Evolutionary conservation across 257 asterid genomes (phyloP).

Genomic region (Solanum sitiens): DNA sequence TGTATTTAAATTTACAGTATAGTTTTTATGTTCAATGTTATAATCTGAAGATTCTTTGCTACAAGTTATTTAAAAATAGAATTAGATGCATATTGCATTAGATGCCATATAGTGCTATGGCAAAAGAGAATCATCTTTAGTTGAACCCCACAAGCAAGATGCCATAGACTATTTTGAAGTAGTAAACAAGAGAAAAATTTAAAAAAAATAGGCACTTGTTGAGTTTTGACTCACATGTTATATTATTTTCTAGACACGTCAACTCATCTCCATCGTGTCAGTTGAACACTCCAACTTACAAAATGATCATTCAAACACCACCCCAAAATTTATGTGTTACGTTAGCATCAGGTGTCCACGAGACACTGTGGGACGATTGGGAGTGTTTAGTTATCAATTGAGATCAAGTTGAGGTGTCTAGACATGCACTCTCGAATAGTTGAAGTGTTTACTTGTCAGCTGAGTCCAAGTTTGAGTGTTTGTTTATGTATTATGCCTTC

Average conservation of each 20-base stretch:
- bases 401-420: neutral
- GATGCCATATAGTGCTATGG: neutral
- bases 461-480: neutral
- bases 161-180: neutral
- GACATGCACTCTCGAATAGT: neutral
- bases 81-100: constrained; percentile 1
- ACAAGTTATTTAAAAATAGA: neutral
- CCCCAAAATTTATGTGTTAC: neutral
- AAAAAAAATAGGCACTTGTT: neutral
- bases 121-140: neutral
- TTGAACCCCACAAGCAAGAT: neutral
- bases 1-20: neutral
- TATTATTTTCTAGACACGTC: neutral
- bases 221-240: neutral
- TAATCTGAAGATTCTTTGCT: neutral
- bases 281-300: neutral
- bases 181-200: neutral
- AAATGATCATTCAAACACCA: neutral
- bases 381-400: neutral
- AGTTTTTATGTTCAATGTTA: neutral
- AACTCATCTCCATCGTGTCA: neutral
- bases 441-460: neutral
- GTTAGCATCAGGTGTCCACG: neutral
- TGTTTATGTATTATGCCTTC: neutral
- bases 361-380: neutral